Percentiles rank a stretch among this genome's conserved stretches.
Evolutionary conservation across 345 rosid species (phyloP).

Genomic region (Lenwebbia sp.): DNA sequence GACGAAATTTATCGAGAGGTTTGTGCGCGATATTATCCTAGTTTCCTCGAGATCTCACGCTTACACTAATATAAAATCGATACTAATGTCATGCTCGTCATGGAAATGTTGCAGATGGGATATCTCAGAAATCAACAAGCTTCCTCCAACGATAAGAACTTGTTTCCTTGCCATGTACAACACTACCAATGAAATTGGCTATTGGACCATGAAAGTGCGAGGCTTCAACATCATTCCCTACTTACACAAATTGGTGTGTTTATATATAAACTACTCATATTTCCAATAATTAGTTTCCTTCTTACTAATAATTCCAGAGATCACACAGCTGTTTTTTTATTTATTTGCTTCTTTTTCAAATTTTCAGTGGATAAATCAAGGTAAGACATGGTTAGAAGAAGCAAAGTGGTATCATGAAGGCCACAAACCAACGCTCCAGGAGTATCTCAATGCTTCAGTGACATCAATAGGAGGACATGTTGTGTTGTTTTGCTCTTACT

Average conservation of each 20-base stretch:
- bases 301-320: background rate
- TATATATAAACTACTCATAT: too few relatives aligned
- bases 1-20: constrained; percentile 10
- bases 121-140: background rate
- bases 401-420: constrained; percentile 6
- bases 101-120: constrained; percentile 5
- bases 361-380: constrained; percentile 5
- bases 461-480: constrained; percentile 2
- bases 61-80: background rate
- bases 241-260: background rate
- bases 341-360: background rate
- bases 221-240: constrained; percentile 8
- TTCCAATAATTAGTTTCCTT: too few relatives aligned
- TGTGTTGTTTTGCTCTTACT: background rate
- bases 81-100: background rate
- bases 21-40: background rate
- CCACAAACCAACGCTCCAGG: constrained; percentile 2
- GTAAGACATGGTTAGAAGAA: constrained; percentile 5
- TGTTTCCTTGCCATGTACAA: constrained; percentile 9
- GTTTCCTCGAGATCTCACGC: background rate
- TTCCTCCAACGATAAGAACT: constrained; percentile 2
- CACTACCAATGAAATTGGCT: constrained; percentile 8
- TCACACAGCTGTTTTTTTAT: background rate
- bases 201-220: background rate
- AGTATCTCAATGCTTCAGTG: background rate